Evolutionary conservation across 2,329 filamentous ascomycete genomes (phyloP), one percentile per base, ranked within the genome.

Genomic region (Cladophialophora exuberans): DNA sequence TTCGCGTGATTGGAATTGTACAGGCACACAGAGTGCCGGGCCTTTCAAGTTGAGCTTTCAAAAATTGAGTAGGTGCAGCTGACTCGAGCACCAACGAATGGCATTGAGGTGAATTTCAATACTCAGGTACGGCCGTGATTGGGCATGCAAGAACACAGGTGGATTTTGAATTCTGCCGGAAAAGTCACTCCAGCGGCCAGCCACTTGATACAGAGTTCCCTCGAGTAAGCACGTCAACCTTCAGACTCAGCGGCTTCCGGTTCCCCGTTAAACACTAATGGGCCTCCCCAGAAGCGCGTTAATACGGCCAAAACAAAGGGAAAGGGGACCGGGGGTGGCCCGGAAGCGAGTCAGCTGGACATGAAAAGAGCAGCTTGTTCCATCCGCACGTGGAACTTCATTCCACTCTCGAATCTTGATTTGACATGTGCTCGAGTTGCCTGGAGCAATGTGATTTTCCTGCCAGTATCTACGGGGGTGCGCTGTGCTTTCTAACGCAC

Each of bases 221-320:
- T 39, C 33, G 36, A 51, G 47, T 51, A 33, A 51, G 47, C 47
- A 51, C 33, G 38, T 43, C 47, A 51, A 36, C 20, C 47, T 43
- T 35, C 35, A 6, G 13, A 2, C 7, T 23, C 33, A 26, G 33
- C 39, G 42, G 35, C 36, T 33, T 26, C 47, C 36, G 47, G 11
- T 51, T 51, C 47, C 47, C 47, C 47, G 47, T 51, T 30, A 38
- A 33, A n/a, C 36, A 28, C 47, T 49, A 49, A 47, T 17, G 30
- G 36, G 15, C 13, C 15, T 49, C 44, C 33, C 44, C 44, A 36
- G 30, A 49, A 38, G 46, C 46, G 46, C 46, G 46, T 49, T 35
- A 30, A 39, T 11, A 39, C 22, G n/a, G 25, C 25, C 11, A 31
- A n/a, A 39, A 39, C 17, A 39, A 49, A 38, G 9, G 7, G 7